These are phyloP conservation scores for Fusarium sarcochroum DNA, from an alignment of 2,329 filamentous ascomycete genomes.

Conservation along the genomic window DNA sequence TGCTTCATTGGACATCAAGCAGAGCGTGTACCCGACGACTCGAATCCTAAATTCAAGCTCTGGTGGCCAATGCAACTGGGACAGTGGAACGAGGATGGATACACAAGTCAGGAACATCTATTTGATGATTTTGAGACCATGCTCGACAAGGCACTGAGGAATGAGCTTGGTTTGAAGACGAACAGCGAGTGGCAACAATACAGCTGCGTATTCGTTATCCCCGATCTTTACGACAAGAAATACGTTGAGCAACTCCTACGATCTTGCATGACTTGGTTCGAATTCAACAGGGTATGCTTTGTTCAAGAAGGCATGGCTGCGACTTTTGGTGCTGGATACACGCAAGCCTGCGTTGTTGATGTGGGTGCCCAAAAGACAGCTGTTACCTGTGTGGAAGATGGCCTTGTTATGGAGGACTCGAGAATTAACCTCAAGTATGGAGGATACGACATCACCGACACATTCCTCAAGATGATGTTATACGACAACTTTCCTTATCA, in stretches of 20 bases:
- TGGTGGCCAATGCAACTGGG: slow-evolving; percentile 93
- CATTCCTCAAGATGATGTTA: slow-evolving; percentile 98
- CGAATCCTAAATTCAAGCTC: slow-evolving; percentile 88
- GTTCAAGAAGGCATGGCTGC: slow-evolving; percentile 97
- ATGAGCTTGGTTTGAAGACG: slow-evolving; percentile 83
- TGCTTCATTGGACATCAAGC: slow-evolving; percentile 88
- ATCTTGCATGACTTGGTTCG: slow-evolving; percentile 89
- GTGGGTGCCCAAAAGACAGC: slow-evolving; percentile 98
- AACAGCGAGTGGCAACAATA: slow-evolving; percentile 90
- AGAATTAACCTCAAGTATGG: slow-evolving; percentile 95
- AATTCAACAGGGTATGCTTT: slow-evolving; percentile 90
- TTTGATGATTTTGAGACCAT: slow-evolving; percentile 90
- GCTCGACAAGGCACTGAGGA: slow-evolving; percentile 86
- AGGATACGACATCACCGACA: slow-evolving; percentile 91
- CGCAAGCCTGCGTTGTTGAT: slow-evolving; percentile 94
- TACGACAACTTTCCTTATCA: slow-evolving; percentile 96
- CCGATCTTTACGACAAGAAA: slow-evolving; percentile 94
- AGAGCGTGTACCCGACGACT: slow-evolving; percentile 88
- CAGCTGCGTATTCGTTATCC: slow-evolving; percentile 96
- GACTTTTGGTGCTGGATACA: slow-evolving; percentile 95
- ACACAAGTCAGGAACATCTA: slow-evolving; percentile 82
- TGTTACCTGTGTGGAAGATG: slow-evolving; percentile 96
- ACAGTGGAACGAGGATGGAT: slow-evolving; percentile 92
- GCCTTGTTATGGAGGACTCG: slow-evolving; percentile 94
- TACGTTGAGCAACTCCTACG: slow-evolving; percentile 90